Conservation (phyloP, 169 alveolate genomes). For the Amoebophrya sp. region DNA sequence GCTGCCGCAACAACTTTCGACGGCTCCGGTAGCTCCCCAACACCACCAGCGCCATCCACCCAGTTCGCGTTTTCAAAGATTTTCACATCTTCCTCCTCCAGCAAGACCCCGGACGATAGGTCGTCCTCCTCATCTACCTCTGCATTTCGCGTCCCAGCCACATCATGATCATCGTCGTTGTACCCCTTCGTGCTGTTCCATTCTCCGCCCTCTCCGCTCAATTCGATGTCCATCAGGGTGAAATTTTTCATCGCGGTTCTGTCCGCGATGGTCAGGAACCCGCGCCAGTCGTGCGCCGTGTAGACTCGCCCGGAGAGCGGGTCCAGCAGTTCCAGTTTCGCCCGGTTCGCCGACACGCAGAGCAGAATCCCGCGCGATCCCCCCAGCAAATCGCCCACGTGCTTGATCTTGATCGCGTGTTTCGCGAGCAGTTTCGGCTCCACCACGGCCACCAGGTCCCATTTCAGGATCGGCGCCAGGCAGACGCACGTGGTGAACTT, state of each 20-base stretch:
- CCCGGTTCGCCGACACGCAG: neutral
- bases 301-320: neutral
- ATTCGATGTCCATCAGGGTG: neutral
- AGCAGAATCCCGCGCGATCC: neutral
- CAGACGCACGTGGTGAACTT: neutral
- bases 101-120: too few relatives aligned
- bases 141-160: too few relatives aligned
- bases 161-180: neutral
- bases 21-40: neutral
- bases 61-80: neutral
- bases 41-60: neutral
- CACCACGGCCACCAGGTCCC: neutral
- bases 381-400: neutral
- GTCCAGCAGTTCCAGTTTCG: neutral
- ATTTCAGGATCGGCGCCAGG: neutral
- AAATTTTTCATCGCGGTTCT: neutral
- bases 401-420: neutral
- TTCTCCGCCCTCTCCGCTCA: too few relatives aligned
- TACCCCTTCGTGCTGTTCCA: neutral
- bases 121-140: too few relatives aligned
- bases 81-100: neutral
- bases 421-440: neutral
- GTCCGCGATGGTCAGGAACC: neutral
- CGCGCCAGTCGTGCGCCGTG: neutral
- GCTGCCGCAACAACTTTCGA: neutral